Evolutionary conservation across 2,329 filamentous ascomycete genomes (phyloP), one percentile per base, ranked within the genome.

Genomic region (Aspergillus intermedius): DNA sequence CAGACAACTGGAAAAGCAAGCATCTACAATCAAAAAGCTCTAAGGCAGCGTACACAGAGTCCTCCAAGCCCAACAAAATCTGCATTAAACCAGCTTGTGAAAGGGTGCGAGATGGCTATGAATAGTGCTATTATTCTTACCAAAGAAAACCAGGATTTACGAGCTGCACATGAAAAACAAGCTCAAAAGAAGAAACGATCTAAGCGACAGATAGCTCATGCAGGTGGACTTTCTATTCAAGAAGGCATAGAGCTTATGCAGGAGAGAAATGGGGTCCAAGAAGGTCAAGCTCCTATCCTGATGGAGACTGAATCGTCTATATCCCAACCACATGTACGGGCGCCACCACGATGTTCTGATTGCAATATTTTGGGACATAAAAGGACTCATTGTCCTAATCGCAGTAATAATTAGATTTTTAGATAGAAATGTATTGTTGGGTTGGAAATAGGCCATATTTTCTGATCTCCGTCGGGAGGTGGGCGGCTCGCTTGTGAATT

Each of bases 1-100:
- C 28, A 48, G 35, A 41, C 9, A 53, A 43, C 39, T 53, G 17
- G 15, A 51, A 42, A 46, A 46, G 12, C 47, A 54, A 34, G 32
- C 47, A 44, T 34, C 35, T 30, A 32, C 30, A 43, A 44, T 51
- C 17, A 45, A 43, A 22, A 44, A 25, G 12, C 43, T 49, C 45
- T 52, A 23, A 32, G 32, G 25, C 19, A 41, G 5, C 35, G 37
- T 25, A 47, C 42, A 22, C 15, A 30, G 4, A 46, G 45, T 41
- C 45, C 45, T 32, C 15, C 22, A 19, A 39, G 35, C 17, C n/a
- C 7, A 13, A n/a, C n/a, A n/a, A n/a, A n/a, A n/a, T n/a, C n/a
- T n/a, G n/a, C n/a, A n/a, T n/a, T n/a, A n/a, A n/a, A n/a, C n/a
- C n/a, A n/a, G n/a, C n/a, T n/a, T n/a, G n/a, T n/a, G n/a, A n/a